Evolutionary conservation across 768 basidiomycete genomes (phyloP).

Genomic region (Naematelia aurantialba): DNA sequence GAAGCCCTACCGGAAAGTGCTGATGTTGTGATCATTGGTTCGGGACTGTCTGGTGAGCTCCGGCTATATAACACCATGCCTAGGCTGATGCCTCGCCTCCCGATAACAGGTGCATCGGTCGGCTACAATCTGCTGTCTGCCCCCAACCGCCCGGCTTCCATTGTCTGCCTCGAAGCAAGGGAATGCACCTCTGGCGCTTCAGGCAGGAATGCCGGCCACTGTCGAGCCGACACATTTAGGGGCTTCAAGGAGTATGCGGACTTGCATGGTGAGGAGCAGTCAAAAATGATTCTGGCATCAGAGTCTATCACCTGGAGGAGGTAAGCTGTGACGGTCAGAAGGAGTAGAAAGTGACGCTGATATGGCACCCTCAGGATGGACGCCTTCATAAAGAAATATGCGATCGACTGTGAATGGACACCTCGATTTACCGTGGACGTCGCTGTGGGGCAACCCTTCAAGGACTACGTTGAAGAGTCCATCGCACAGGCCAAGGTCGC

Average conservation of each 20-base stretch:
- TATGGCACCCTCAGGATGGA: conserved; percentile 80
- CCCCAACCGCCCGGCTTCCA: conserved; percentile 34
- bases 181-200: conserved; percentile 58
- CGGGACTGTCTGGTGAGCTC: conserved; percentile 31
- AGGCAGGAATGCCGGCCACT: conserved; percentile 58
- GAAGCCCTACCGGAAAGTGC: conserved; percentile 21
- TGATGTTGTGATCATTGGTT: conserved; percentile 38
- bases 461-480: conserved; percentile 18
- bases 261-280: conserved; percentile 32
- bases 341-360: conserved; percentile 2
- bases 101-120: conserved; percentile 19
- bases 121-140: conserved; percentile 24
- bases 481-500: conserved; percentile 20
- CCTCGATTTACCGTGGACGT: conserved; percentile 38
- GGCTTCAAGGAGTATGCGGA: conserved; percentile 52
- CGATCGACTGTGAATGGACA: conserved; percentile 44
- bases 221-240: conserved; percentile 26
- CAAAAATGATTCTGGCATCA: conserved; percentile 35
- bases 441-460: conserved; percentile 36
- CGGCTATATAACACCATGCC: neutral
- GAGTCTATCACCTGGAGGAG: conserved; percentile 58
- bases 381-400: conserved; percentile 35
- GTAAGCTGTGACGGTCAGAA: conserved; percentile 55
- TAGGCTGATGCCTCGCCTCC: conserved; percentile 1
- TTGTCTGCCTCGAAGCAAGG: conserved; percentile 75